Conservation (phyloP, 176 grass and related monocot species). For the Tillandsia fasciculata region DNA sequence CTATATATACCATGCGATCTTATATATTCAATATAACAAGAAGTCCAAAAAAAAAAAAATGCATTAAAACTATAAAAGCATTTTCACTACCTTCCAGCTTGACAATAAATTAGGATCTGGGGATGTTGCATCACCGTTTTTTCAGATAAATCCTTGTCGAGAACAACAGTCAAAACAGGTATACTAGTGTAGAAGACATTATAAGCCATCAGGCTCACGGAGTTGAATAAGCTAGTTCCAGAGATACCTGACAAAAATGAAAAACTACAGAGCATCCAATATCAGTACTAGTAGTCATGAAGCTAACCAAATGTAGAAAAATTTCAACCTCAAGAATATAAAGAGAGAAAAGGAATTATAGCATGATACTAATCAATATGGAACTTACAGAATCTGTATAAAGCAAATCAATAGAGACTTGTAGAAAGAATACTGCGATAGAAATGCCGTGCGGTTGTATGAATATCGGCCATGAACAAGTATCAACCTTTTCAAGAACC, state of each 20-base stretch:
- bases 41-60: not conserved
- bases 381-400: constrained; percentile 85
- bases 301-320: not conserved
- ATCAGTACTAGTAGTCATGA: not conserved
- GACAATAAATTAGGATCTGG: constrained; percentile 74
- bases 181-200: constrained; percentile 95
- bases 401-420: constrained; percentile 89
- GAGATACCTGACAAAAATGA: constrained; percentile 64
- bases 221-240: constrained; percentile 86
- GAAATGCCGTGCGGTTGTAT: constrained; percentile 81
- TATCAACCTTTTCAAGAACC: constrained; percentile 82
- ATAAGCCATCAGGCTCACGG: constrained; percentile 88
- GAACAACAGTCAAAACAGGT: constrained; percentile 63
- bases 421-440: constrained; percentile 94
- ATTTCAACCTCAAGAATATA: not conserved
- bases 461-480: constrained; percentile 96
- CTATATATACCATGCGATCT: not conserved
- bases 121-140: constrained; percentile 58
- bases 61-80: not conserved
- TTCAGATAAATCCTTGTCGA: constrained; percentile 90
- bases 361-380: not conserved
- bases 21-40: not conserved
- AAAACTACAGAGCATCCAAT: constrained; percentile 44
- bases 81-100: constrained; percentile 64
- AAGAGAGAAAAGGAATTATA: not conserved